Evolutionary conservation across 106 monocot genomes (phyloP).

Genomic region (Dendrobium nobile): DNA sequence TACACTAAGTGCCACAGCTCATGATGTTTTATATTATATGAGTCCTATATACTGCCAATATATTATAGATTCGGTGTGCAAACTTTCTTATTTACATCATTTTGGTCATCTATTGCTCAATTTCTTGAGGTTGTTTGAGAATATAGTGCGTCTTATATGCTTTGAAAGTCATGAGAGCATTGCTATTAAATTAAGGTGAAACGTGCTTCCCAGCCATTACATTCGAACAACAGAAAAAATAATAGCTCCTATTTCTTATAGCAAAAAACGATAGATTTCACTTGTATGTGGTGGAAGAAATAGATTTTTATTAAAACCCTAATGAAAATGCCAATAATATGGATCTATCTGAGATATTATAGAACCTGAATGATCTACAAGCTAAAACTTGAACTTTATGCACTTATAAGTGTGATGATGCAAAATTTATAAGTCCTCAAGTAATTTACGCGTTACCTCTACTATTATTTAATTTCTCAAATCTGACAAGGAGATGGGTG

Average conservation of each 20-base stretch:
- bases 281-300: neutral
- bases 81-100: neutral
- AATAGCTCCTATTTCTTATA: neutral
- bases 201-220: neutral
- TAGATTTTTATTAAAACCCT: neutral
- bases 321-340: neutral
- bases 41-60: slow-evolving; percentile 94
- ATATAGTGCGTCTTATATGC: neutral
- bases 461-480: neutral
- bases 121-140: neutral
- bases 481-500: neutral
- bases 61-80: slow-evolving; percentile 85
- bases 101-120: neutral
- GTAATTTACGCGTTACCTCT: neutral
- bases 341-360: neutral
- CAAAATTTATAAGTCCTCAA: neutral
- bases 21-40: slow-evolving; percentile 99
- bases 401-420: neutral
- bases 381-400: neutral
- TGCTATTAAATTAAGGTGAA: neutral
- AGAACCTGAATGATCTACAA: neutral
- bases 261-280: neutral
- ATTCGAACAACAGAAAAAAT: neutral
- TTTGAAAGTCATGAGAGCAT: neutral
- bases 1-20: slow-evolving; percentile 85